These are phyloP conservation scores for Magnolia sinica DNA, from an alignment of 164 flowering plant genomes.

Conservation along the genomic window DNA sequence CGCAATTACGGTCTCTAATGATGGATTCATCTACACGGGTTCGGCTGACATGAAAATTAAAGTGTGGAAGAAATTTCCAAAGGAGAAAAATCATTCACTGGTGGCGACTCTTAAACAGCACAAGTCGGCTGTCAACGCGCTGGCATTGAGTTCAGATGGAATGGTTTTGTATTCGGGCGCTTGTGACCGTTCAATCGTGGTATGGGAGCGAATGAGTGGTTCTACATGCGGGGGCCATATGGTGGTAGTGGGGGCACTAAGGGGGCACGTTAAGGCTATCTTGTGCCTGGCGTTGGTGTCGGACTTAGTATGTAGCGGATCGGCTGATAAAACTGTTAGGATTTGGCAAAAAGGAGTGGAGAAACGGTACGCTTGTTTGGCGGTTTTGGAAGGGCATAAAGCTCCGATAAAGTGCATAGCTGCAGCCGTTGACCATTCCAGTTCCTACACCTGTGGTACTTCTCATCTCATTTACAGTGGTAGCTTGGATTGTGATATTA, in stretches of 20 bases:
- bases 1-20: slow-evolving; percentile 50
- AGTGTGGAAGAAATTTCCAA: slow-evolving; percentile 58
- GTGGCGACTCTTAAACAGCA: slow-evolving; percentile 62
- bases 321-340: slow-evolving; percentile 75
- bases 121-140: slow-evolving; percentile 70
- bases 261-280: slow-evolving; percentile 70
- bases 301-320: slow-evolving; percentile 68
- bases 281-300: slow-evolving; percentile 57
- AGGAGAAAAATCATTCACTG: slow-evolving; percentile 46
- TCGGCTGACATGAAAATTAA: slow-evolving; percentile 84
- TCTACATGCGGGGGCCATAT: slow-evolving; percentile 20
- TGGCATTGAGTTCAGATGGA: slow-evolving; percentile 60
- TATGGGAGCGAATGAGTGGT: slow-evolving; percentile 51
- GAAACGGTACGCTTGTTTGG: slow-evolving; percentile 45
- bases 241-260: slow-evolving; percentile 52
- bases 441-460: slow-evolving; percentile 2
- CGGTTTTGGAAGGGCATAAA: slow-evolving; percentile 71
- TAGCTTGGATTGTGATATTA: slow-evolving; percentile 74
- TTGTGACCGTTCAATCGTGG: slow-evolving; percentile 65
- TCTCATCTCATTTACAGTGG: slow-evolving; percentile 62
- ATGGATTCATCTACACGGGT: slow-evolving; percentile 75
- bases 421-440: slow-evolving; percentile 25
- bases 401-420: slow-evolving; percentile 83
- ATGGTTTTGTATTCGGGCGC: slow-evolving; percentile 70
- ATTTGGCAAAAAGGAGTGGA: slow-evolving; percentile 59